Percentiles rank a stretch among this genome's conserved stretches.
These are phyloP conservation scores for Hansenula lynferdii DNA, from an alignment of 1,139 yeast genomes.

Conservation along the genomic window DNA sequence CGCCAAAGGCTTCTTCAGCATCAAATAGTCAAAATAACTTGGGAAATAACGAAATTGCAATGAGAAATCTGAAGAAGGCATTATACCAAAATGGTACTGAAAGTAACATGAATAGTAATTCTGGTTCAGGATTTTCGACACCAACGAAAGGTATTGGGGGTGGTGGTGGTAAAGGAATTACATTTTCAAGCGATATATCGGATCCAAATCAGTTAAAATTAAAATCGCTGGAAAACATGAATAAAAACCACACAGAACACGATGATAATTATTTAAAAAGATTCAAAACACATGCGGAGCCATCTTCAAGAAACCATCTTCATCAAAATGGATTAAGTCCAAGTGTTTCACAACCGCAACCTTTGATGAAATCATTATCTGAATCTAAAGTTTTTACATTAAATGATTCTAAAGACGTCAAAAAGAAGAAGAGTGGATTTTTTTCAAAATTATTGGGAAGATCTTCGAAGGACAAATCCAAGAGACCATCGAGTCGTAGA, in stretches of 20 bases:
- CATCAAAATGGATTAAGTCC: constrained; percentile 3
- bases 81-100: neutral
- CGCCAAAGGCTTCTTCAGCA: too few species aligned
- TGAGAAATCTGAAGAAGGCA: constrained; percentile 10
- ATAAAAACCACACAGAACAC: too few species aligned
- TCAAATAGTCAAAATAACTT: too few species aligned
- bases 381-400: constrained; percentile 1
- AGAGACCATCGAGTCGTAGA: neutral
- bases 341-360: constrained; percentile 4
- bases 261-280: constrained; percentile 6
- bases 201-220: constrained; percentile 5
- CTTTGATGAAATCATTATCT: neutral
- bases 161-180: constrained; percentile 6
- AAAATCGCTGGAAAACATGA: neutral
- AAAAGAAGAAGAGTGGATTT: neutral
- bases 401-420: neutral
- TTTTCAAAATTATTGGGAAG: neutral
- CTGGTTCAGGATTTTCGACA: neutral
- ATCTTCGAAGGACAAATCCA: neutral
- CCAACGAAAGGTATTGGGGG: too few species aligned
- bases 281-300: constrained; percentile 9
- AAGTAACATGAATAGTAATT: neutral
- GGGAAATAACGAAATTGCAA: neutral
- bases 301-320: neutral
- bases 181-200: constrained; percentile 5